Percentiles rank a stretch among this genome's conserved stretches.
These are phyloP conservation scores for Nicotiana otophora DNA, from an alignment of 257 asterid genomes.

Conservation along the genomic window DNA sequence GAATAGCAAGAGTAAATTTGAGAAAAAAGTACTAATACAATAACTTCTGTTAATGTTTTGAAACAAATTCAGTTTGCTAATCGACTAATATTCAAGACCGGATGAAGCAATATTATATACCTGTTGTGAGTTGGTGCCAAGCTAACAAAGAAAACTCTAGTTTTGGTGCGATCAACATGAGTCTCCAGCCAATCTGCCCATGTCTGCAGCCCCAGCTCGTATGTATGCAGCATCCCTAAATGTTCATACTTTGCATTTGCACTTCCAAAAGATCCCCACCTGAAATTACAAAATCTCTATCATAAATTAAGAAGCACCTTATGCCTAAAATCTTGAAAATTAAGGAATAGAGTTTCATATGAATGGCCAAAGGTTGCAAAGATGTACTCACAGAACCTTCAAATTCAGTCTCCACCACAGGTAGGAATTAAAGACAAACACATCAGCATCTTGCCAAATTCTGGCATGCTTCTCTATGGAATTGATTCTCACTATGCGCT, in stretches of 20 bases:
- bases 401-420: slow-evolving; percentile 54
- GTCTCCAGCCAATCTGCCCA: slow-evolving; percentile 68
- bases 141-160: slow-evolving; percentile 53
- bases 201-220: slow-evolving; percentile 49
- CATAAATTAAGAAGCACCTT: background rate
- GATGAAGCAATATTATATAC: slow-evolving; percentile 17
- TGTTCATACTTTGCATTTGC: slow-evolving; percentile 27
- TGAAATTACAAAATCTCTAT: slow-evolving; percentile 13
- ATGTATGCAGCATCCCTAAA: slow-evolving; percentile 37
- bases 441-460: slow-evolving; percentile 56
- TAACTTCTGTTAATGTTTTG: background rate
- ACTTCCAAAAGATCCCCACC: slow-evolving; percentile 56
- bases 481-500: slow-evolving; percentile 25
- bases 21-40: background rate
- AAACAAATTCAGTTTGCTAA: background rate
- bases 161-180: slow-evolving; percentile 47
- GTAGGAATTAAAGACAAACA: slow-evolving; percentile 51
- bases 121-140: slow-evolving; percentile 43
- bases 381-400: slow-evolving; percentile 42
- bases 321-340: background rate
- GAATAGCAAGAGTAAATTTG: background rate
- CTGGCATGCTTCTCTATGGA: slow-evolving; percentile 51
- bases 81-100: background rate
- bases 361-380: background rate
- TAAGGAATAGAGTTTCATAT: background rate